Evolutionary conservation across 2,329 filamentous ascomycete genomes (phyloP), one percentile per base, ranked within the genome.

Genomic region (Aspergillus hortae): DNA sequence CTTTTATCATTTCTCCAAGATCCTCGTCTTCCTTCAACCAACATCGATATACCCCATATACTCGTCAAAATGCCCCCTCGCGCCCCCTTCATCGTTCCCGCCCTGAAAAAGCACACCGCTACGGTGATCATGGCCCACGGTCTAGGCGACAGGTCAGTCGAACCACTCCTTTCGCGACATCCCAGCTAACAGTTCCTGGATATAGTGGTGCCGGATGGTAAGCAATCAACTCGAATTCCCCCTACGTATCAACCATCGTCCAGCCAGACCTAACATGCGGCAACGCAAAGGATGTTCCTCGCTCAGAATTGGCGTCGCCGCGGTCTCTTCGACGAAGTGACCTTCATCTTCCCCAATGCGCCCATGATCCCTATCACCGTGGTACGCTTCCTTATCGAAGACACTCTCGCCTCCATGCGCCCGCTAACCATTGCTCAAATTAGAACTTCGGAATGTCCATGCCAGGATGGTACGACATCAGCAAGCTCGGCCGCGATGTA

Each of bases 61-160:
- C 15, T 30, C 4, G 44, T 23, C 61, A 71, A 63, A 17, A 78
- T 79, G 75, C 59, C 75, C 41, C 58, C 66, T 27, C 72, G 73
- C 56, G 75, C 77, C 51, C 83, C 85, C 12, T 77, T 94, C 49
- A 80, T 94, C 17, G 85, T 95, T 54, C 89, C 90, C 25, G 89
- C 92, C 38, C 76, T 89, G 32, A 88, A 83, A 67, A 84, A 84
- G 67, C 94, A 97, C 74, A 96, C 94, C 35, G 91, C 91, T 21
- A 96, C 92, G 3, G 88, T 97, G 64, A 97, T 99, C 65, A 91
- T 96, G 73, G 81, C 89, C 48, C 94, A 99, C 71, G 94, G 94
- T 12, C 79, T 99, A 36, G 94, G 94, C 57, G 94, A 97, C 69
- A 87, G 89, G 92, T 85, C 72, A 63, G 69, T 60, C 25, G 46